Percentiles rank a stretch among this genome's conserved stretches.
phyloP scores from a whole-genome alignment of 257 asterid species.

The Solanum piurae region DNA sequence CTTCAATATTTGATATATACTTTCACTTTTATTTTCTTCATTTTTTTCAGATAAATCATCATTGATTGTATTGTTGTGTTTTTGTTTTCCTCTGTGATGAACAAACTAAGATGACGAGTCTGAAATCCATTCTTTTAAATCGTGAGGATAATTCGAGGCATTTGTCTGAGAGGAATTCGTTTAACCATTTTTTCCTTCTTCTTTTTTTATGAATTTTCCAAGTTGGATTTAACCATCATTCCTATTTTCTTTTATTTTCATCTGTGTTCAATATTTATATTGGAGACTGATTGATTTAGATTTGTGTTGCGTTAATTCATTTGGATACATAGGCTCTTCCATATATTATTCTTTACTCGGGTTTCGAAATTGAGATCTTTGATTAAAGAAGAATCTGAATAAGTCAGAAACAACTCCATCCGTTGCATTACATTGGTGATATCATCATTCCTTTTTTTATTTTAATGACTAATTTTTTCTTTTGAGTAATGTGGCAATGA shows the following conservation, averaged over 20 bases:
- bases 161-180: background rate
- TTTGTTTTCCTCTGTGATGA: background rate
- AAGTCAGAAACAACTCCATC: no score
- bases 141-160: background rate
- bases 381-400: no score
- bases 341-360: no score
- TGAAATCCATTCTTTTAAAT: background rate
- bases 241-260: background rate
- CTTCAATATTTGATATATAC: background rate
- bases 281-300: background rate
- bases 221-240: no score
- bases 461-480: background rate
- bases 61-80: background rate
- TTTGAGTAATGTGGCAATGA: background rate
- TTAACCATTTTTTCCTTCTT: background rate
- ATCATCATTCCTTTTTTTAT: background rate
- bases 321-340: no score
- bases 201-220: background rate
- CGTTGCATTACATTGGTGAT: no score
- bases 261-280: background rate
- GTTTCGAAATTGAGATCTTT: background rate
- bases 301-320: no score
- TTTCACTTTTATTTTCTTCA: background rate
- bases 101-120: background rate
- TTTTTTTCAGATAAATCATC: background rate